These are phyloP conservation scores for Lignosus rhinocerotis DNA, from an alignment of 1,284 basidiomycete species.

Conservation along the genomic window DNA sequence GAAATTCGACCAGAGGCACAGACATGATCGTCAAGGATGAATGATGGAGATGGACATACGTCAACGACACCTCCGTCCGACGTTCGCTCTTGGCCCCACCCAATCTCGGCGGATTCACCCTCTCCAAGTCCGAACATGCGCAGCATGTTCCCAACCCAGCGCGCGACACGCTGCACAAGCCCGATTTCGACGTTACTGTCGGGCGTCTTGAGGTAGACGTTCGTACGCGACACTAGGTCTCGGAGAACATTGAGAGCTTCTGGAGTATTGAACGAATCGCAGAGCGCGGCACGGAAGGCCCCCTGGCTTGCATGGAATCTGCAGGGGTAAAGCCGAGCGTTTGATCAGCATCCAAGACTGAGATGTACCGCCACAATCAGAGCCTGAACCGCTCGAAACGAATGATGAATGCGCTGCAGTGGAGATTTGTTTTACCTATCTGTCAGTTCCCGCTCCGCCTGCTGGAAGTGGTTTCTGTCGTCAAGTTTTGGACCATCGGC, in stretches of 20 bases:
- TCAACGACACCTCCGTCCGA: slow-evolving; percentile 46
- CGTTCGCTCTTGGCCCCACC: slow-evolving; percentile 65
- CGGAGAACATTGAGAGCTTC: slow-evolving; percentile 77
- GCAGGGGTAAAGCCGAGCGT: slow-evolving; percentile 7
- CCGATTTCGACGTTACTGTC: slow-evolving; percentile 66
- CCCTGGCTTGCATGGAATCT: slow-evolving; percentile 79
- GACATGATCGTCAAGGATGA: background rate
- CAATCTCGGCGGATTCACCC: slow-evolving; percentile 64
- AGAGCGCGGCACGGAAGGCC: slow-evolving; percentile 87
- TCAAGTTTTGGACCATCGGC: slow-evolving; percentile 51
- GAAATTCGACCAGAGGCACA: background rate
- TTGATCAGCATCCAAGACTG: slow-evolving; percentile 4
- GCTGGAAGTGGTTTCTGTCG: slow-evolving; percentile 64
- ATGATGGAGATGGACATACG: slow-evolving; percentile 45
- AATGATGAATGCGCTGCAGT: background rate
- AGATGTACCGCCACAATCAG: background rate
- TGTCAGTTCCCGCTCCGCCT: slow-evolving; percentile 65
- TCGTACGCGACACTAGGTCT: slow-evolving; percentile 86
- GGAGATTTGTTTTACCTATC: slow-evolving; percentile 45
- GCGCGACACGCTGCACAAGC: slow-evolving; percentile 73
- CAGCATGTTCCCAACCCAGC: slow-evolving; percentile 90
- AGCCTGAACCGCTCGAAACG: background rate
- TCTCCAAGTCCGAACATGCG: slow-evolving; percentile 95
- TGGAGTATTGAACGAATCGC: slow-evolving; percentile 98
- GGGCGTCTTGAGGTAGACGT: slow-evolving; percentile 81